Evolutionary conservation across 1,284 basidiomycete genomes (phyloP).

Genomic region (Tilletia indica): DNA sequence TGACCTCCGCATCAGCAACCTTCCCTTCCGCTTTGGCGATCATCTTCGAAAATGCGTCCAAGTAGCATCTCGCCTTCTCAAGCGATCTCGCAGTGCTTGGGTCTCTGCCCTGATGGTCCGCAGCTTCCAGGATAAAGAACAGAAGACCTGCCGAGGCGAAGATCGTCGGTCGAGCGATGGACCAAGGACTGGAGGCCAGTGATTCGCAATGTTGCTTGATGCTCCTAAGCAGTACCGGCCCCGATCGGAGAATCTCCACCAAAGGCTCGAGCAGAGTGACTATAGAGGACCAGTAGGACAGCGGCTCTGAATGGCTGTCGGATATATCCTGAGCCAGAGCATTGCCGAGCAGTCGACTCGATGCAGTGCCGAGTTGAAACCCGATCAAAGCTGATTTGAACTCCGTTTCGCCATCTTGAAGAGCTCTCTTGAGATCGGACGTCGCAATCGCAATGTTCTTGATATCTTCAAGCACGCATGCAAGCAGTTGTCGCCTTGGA

Average conservation of each 20-base stretch:
- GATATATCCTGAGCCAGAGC: background rate
- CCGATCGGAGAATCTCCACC: background rate
- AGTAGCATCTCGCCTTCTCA: background rate
- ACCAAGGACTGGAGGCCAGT: background rate
- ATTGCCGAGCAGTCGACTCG: background rate
- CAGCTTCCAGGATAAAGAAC: background rate
- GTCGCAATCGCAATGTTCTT: background rate
- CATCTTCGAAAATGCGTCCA: slow-evolving; percentile 6
- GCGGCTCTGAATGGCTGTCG: background rate
- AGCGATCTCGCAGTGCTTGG: no score
- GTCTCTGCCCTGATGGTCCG: background rate
- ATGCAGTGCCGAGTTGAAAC: background rate
- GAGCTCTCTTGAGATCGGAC: background rate
- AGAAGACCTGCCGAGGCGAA: background rate
- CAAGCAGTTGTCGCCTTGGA: background rate
- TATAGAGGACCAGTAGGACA: background rate
- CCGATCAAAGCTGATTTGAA: background rate
- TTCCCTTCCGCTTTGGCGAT: background rate
- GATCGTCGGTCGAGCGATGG: background rate
- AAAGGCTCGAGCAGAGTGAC: background rate
- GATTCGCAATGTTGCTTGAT: background rate
- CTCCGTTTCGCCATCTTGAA: background rate
- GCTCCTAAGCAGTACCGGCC: background rate
- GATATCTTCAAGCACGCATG: background rate
- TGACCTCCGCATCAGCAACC: background rate